A percentile compares a stretch with the other conserved stretches of the same genome.
These are phyloP conservation scores for Cladosporium sp. DNA, from an alignment of 2,329 filamentous ascomycete species.

Conservation along the genomic window DNA sequence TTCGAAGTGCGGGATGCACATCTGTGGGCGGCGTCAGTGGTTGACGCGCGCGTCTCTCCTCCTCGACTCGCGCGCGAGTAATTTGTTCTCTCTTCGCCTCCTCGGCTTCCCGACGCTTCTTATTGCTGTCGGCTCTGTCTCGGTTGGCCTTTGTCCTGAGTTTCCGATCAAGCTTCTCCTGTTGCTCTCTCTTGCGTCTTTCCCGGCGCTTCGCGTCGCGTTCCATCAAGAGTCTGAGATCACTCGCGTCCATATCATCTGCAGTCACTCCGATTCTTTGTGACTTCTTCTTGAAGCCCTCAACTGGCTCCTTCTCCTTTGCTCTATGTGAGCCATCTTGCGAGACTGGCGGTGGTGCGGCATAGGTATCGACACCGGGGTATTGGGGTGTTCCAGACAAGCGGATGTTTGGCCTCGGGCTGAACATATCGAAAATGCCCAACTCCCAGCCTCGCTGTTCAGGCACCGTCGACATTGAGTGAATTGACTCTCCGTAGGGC, in stretches of 20 bases:
- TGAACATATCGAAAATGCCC: slow-evolving; percentile 73
- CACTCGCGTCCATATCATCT: slow-evolving; percentile 78
- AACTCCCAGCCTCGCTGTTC: slow-evolving; percentile 77
- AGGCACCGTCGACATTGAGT: slow-evolving; percentile 71
- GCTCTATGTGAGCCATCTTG: slow-evolving; percentile 14
- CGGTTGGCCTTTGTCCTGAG: slow-evolving; percentile 64
- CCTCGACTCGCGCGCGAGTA: slow-evolving; percentile 20
- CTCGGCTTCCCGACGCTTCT: slow-evolving; percentile 46
- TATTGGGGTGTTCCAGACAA: slow-evolving; percentile 64
- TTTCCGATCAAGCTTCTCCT: slow-evolving; percentile 61
- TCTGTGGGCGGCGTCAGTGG: slow-evolving; percentile 26
- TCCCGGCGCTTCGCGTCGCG: slow-evolving; percentile 78
- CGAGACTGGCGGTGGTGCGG: slow-evolving; percentile 5
- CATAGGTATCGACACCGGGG: slow-evolving; percentile 35
- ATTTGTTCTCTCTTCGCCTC: slow-evolving; percentile 40
- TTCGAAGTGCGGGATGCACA: slow-evolving; percentile 33
- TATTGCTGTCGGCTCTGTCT: slow-evolving; percentile 38
- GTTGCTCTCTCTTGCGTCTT: slow-evolving; percentile 64
- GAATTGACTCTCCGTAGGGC: slow-evolving; percentile 67
- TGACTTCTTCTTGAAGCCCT: slow-evolving; percentile 34
- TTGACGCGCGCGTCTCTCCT: slow-evolving; percentile 23
- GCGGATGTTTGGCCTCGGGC: slow-evolving; percentile 78
- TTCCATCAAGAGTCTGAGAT: slow-evolving; percentile 84
- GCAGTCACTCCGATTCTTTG: slow-evolving; percentile 63
- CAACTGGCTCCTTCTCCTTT: slow-evolving; percentile 32